These are phyloP conservation scores for Solanum virginianum DNA, from an alignment of 257 asterid species.

Conservation along the genomic window DNA sequence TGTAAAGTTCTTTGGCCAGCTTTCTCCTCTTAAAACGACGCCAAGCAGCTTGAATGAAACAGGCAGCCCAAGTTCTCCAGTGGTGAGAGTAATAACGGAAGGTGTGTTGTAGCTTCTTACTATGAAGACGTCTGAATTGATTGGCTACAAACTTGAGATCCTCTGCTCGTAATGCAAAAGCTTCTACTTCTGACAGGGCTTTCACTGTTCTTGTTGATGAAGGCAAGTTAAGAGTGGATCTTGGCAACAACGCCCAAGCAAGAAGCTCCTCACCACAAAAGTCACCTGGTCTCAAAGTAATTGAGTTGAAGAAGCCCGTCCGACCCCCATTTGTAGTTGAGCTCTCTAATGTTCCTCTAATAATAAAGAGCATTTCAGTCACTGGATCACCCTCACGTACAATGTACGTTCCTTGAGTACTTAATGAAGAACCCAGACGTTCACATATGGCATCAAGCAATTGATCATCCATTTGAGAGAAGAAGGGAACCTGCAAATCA, in stretches of 20 bases:
- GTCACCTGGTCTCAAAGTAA: slow-evolving; percentile 50
- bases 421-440: slow-evolving; percentile 59
- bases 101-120: slow-evolving; percentile 73
- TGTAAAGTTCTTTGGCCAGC: slow-evolving; percentile 26
- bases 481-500: slow-evolving; percentile 60
- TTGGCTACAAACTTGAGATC: slow-evolving; percentile 78
- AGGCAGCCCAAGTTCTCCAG: slow-evolving; percentile 85
- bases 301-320: slow-evolving; percentile 63
- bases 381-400: slow-evolving; percentile 91
- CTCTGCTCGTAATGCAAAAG: slow-evolving; percentile 68
- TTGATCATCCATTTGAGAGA: slow-evolving; percentile 77
- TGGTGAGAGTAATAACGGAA: slow-evolving; percentile 72
- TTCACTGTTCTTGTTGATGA: slow-evolving; percentile 76
- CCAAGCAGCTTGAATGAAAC: slow-evolving; percentile 80
- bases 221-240: slow-evolving; percentile 48
- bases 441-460: slow-evolving; percentile 85
- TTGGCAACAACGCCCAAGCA: slow-evolving; percentile 73
- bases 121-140: slow-evolving; percentile 77
- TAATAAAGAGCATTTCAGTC: slow-evolving; percentile 64
- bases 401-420: slow-evolving; percentile 66
- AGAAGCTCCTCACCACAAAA: slow-evolving; percentile 84
- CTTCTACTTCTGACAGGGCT: slow-evolving; percentile 66
- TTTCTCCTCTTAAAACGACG: slow-evolving; percentile 39
- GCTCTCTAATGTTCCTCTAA: slow-evolving; percentile 70
- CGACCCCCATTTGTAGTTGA: slow-evolving; percentile 90